Evolutionary conservation across 179 eudicot genomes (phyloP).

Genomic region (Actinidia chinensis): DNA sequence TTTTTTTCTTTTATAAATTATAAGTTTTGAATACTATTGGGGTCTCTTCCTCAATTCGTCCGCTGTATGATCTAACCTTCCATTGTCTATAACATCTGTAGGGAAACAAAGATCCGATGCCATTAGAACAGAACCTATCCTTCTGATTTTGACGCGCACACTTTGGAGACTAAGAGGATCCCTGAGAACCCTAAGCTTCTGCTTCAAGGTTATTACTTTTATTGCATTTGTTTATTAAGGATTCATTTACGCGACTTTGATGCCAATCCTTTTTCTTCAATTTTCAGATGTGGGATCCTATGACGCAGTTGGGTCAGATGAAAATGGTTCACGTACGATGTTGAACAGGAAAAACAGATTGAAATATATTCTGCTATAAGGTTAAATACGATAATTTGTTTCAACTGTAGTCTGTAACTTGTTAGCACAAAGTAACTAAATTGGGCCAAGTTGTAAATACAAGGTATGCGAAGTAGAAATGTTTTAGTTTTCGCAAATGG

Average conservation of each 20-base stretch:
- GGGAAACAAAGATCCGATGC: constrained; percentile 54
- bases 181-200: constrained; percentile 40
- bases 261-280: constrained; percentile 4
- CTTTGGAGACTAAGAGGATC: constrained; percentile 67
- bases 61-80: background rate
- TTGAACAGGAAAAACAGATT: constrained; percentile 48
- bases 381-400: constrained; percentile 33
- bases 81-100: constrained; percentile 22
- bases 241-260: background rate
- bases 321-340: constrained; percentile 61
- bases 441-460: background rate
- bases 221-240: background rate
- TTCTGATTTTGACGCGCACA: constrained; percentile 36
- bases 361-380: constrained; percentile 43
- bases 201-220: constrained; percentile 57
- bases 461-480: too few species aligned
- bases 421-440: background rate
- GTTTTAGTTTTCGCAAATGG: too few species aligned
- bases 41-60: too few species aligned
- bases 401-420: background rate
- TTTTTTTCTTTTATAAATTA: too few species aligned
- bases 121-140: constrained; percentile 59
- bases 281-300: constrained; percentile 51
- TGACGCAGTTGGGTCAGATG: constrained; percentile 38
- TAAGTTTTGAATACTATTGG: too few species aligned